phyloP scores from a whole-genome alignment of 176 grass and related monocot genomes.

The Lolium perenne region DNA sequence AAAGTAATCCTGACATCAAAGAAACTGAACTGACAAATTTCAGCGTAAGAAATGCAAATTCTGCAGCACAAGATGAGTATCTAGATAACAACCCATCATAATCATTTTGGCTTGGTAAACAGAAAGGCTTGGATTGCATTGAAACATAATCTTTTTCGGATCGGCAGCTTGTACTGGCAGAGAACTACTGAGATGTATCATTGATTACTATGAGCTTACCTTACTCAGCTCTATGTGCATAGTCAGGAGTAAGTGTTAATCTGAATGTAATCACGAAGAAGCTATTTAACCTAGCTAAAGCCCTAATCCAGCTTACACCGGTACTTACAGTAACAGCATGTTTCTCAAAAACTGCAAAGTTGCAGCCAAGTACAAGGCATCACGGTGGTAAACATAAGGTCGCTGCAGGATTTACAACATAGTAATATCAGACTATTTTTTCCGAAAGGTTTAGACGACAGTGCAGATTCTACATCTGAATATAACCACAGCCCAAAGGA shows the following conservation, averaged over 20 bases:
- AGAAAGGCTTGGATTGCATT: not conserved
- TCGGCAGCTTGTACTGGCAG: not conserved
- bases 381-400: not conserved
- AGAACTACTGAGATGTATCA: not conserved
- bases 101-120: conserved; percentile 10
- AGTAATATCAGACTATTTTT: not conserved
- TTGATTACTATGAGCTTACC: not conserved
- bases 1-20: not conserved
- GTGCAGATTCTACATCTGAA: not conserved
- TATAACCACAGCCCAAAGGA: not conserved
- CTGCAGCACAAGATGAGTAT: not conserved
- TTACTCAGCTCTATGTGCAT: not conserved
- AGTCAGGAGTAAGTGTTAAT: not conserved
- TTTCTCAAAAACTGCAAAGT: not conserved
- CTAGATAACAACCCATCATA: not conserved
- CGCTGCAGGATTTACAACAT: not conserved
- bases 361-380: not conserved
- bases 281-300: not conserved
- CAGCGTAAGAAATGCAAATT: not conserved
- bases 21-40: conserved; percentile 3
- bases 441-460: not conserved
- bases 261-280: not conserved
- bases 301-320: not conserved
- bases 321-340: not conserved
- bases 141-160: not conserved